Base-by-base conservation (phyloP, 202 grass and related monocot species). In the Setaria viridis region DNA sequence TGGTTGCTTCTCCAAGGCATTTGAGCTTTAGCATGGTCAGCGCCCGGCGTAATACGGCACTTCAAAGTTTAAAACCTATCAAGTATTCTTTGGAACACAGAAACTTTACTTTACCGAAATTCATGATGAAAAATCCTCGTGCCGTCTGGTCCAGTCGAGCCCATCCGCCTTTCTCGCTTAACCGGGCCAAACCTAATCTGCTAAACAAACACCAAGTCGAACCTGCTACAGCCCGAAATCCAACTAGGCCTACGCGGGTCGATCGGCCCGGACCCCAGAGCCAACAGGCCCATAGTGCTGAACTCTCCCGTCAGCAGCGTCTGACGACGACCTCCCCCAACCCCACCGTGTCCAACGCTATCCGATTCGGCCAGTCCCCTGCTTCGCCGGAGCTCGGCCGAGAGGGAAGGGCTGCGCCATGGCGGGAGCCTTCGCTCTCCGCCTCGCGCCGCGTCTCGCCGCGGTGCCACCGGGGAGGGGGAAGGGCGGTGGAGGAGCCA, bases 361-460 rank as follows among this genome's bases (percentile, higher is more conserved):
- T 81, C 80, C 51, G 51, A 59, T 81, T 70, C 50, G 20, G 11
- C 63, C 19, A 7, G 37, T 37, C 30, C 70, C 46, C 71, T 3
- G 4, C 49, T 75, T 37, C 16, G 78, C 49, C 49, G 79, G 79
- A 81, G 50, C 34, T 55, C 21, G 49, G 10, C 17, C 32, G 35
- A 8, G 33, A 39, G 34, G 50, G 55, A 29, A 17, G 11, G 64
- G 50, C 20, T 6, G 79, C 29, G 41, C 41, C 53, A 90, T 90
- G 88, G 74, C 88, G 13, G 74, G 41, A 62, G 21, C 50, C 67
- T 74, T 83, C 21, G 25, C 74, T 4, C 80, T 87, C 42, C 84
- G 42, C 59, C 41, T 90, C 34, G 79, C 80, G 48, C 65, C 83
- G 20, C 78, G 72, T 64, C 35, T 62, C 53, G 39, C 67, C 35